Conservation (phyloP, 1,284 basidiomycete species). For the Pyrrhoderma lamaoense region DNA sequence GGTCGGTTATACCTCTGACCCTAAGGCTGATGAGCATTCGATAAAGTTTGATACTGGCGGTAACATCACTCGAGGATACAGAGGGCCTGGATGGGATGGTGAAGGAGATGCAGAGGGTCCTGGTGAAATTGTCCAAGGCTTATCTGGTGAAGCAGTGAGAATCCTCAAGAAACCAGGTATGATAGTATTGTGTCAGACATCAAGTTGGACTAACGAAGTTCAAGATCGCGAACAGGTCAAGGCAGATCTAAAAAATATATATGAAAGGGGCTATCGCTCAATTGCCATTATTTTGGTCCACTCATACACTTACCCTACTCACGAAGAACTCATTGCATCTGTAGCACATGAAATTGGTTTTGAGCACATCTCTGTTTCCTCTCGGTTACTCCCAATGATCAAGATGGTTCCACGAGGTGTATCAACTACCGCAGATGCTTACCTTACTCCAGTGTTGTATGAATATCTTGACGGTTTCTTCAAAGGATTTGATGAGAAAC, state of each 20-base stretch:
- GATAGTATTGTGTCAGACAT: conserved; percentile 12
- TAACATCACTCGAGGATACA: conserved; percentile 59
- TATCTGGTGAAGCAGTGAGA: conserved; percentile 89
- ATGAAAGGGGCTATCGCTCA: conserved; percentile 73
- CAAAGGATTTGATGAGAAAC: conserved; percentile 73
- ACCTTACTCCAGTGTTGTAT: conserved; percentile 85
- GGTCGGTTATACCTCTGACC: conserved; percentile 89
- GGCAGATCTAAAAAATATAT: conserved; percentile 59
- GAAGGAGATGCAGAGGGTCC: conserved; percentile 63
- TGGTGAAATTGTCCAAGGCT: conserved; percentile 71
- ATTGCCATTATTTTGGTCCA: conserved; percentile 85
- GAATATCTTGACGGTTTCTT: conserved; percentile 93
- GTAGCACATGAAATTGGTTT: conserved; percentile 80
- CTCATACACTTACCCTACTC: conserved; percentile 86
- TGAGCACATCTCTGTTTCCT: conserved; percentile 81
- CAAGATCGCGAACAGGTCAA: conserved; percentile 47
- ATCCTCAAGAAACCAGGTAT: conserved; percentile 73
- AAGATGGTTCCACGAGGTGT: conserved; percentile 91
- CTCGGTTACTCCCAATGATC: conserved; percentile 89
- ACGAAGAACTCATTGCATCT: conserved; percentile 68
- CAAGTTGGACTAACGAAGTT: neutral
- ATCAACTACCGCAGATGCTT: conserved; percentile 92
- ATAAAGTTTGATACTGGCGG: conserved; percentile 70
- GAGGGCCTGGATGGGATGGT: conserved; percentile 68
- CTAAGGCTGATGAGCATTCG: conserved; percentile 66